phyloP scores from a whole-genome alignment of 106 monocot genomes.

The Dactylorhiza incarnata region DNA sequence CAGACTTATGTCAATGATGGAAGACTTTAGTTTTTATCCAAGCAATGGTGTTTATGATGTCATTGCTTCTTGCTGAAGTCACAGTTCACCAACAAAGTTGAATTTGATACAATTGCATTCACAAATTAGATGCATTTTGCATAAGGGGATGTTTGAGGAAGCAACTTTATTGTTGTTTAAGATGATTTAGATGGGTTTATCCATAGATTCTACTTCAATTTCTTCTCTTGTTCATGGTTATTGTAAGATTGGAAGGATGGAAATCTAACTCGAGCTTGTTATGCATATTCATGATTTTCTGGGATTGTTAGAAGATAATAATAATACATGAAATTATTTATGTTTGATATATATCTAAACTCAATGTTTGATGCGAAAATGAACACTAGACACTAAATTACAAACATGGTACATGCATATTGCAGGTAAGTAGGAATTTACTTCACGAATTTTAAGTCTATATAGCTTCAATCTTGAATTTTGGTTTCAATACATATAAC shows the following conservation, averaged over 20 bases:
- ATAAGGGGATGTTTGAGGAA: conserved; percentile 29
- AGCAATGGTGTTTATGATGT: conserved; percentile 12
- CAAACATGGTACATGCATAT: too few species aligned
- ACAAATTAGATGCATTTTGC: conserved; percentile 31
- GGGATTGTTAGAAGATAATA: too few species aligned
- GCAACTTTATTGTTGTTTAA: conserved; percentile 33
- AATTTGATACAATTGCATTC: conserved; percentile 18
- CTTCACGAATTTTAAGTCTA: too few species aligned
- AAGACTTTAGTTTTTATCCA: conserved; percentile 22
- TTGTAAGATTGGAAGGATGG: conserved; percentile 39
- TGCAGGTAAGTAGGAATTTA: too few species aligned
- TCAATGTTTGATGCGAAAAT: too few species aligned
- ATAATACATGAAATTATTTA: too few species aligned
- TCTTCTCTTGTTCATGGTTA: conserved; percentile 38
- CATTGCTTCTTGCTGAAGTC: conserved; percentile 13
- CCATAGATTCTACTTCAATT: conserved; percentile 18
- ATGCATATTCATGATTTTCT: too few species aligned
- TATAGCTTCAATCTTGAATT: too few species aligned
- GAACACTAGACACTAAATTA: too few species aligned
- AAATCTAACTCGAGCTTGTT: too few species aligned
- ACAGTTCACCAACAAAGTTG: conserved; percentile 15
- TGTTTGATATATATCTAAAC: too few species aligned
- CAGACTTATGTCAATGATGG: conserved; percentile 15
- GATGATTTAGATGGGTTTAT: conserved; percentile 21
- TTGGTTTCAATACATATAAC: too few species aligned